These are phyloP conservation scores for Cladorrhinum sp. DNA, from an alignment of 2,329 filamentous ascomycete species.

Conservation along the genomic window DNA sequence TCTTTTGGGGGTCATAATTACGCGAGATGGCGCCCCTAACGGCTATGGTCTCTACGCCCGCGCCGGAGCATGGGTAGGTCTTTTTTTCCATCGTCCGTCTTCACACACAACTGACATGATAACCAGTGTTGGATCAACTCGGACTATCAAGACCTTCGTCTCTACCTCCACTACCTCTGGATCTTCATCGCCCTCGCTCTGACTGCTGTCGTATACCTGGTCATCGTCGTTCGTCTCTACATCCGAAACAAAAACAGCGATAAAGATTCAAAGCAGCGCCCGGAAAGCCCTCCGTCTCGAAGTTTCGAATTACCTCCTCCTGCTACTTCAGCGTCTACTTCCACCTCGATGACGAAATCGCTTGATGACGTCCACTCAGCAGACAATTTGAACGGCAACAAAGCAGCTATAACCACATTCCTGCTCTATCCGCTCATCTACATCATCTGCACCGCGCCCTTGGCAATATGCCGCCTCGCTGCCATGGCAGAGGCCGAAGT, in stretches of 20 bases:
- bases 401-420: slow-evolving; percentile 41
- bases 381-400: neutral
- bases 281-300: neutral
- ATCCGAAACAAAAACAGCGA: slow-evolving; percentile 31
- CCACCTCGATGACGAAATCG: neutral
- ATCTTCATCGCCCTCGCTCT: slow-evolving; percentile 47
- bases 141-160: slow-evolving; percentile 50
- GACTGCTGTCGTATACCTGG: slow-evolving; percentile 39
- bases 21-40: slow-evolving; percentile 38
- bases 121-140: slow-evolving; percentile 61
- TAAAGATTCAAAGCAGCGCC: neutral
- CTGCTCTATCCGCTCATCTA: slow-evolving; percentile 69
- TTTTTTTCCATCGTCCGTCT: neutral
- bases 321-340: neutral
- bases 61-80: slow-evolving; percentile 59
- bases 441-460: slow-evolving; percentile 63
- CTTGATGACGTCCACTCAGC: slow-evolving; percentile 18
- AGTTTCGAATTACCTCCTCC: neutral
- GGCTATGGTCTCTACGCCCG: slow-evolving; percentile 56
- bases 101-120: neutral
- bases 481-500: slow-evolving; percentile 55
- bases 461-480: slow-evolving; percentile 62
- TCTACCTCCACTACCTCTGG: slow-evolving; percentile 63
- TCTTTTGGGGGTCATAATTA: slow-evolving; percentile 19
- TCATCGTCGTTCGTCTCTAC: slow-evolving; percentile 40